These are phyloP conservation scores for Backusella westeae DNA, from an alignment of 192 early-diverging fungal species.

Conservation along the genomic window DNA sequence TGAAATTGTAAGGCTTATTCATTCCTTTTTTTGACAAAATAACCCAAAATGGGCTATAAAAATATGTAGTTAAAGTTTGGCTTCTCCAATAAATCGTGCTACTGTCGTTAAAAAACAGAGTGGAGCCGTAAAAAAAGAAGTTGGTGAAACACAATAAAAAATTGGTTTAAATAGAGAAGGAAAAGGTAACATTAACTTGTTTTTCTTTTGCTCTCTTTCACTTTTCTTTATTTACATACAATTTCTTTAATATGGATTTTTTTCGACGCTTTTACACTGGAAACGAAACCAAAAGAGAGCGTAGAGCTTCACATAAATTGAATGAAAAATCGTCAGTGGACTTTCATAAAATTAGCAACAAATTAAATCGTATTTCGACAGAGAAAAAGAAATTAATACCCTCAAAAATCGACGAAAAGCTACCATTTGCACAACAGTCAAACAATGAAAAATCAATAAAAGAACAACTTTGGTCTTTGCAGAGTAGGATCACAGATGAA, in stretches of 20 bases:
- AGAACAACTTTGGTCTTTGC: background rate
- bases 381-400: background rate
- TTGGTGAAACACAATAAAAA: conserved; percentile 4
- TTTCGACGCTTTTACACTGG: background rate
- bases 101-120: background rate
- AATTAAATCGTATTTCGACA: background rate
- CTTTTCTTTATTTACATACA: background rate
- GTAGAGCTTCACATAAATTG: background rate
- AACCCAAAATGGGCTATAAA: conserved; percentile 3
- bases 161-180: background rate
- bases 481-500: background rate
- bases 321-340: background rate
- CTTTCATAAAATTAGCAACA: background rate
- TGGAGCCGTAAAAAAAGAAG: conserved; percentile 5
- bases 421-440: background rate
- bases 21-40: conserved; percentile 9
- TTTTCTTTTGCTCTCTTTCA: background rate
- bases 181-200: conserved; percentile 1
- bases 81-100: background rate
- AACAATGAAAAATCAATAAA: background rate
- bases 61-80: background rate
- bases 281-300: background rate
- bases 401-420: background rate
- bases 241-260: background rate
- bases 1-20: background rate